phyloP scores from a whole-genome alignment of 352 stramenopile genomes.

The Pythium rhizo-oryzae region DNA sequence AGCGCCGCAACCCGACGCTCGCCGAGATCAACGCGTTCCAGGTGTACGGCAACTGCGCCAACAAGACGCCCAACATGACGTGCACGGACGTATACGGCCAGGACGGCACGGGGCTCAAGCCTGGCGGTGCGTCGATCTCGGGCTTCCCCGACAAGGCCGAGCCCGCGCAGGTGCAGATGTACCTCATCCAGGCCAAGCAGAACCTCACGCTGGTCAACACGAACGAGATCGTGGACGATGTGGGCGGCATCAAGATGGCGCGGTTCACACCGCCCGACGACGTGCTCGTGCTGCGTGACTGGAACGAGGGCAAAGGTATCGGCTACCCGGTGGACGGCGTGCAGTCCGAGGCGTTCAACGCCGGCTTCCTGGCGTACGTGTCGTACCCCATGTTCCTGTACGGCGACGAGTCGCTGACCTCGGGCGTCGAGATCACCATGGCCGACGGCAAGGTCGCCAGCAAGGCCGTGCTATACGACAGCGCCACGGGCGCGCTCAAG shows the following conservation, averaged over 20 bases:
- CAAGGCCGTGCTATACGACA: slow-evolving; percentile 49
- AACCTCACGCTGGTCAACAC: slow-evolving; percentile 51
- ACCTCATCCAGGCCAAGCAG: slow-evolving; percentile 49
- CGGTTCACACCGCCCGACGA: slow-evolving; percentile 50
- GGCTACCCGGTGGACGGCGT: slow-evolving; percentile 66
- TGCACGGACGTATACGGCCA: slow-evolving; percentile 54
- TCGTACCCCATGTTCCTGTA: slow-evolving; percentile 75
- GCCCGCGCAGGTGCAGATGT: slow-evolving; percentile 40
- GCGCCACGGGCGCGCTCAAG: slow-evolving; percentile 43
- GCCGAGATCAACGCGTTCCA: slow-evolving; percentile 56
- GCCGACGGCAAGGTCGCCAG: slow-evolving; percentile 47
- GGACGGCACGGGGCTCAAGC: slow-evolving; percentile 45
- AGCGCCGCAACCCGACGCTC: slow-evolving; percentile 61
- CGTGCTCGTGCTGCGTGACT: slow-evolving; percentile 37
- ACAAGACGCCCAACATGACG: slow-evolving; percentile 51
- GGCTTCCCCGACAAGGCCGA: slow-evolving; percentile 49
- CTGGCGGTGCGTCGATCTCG: slow-evolving; percentile 46
- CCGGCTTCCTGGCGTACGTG: slow-evolving; percentile 70
- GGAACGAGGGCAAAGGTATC: slow-evolving; percentile 42
- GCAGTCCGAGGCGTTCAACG: slow-evolving; percentile 65
- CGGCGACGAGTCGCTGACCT: slow-evolving; percentile 47
- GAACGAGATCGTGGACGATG: slow-evolving; percentile 43
- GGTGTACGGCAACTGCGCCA: slow-evolving; percentile 59
- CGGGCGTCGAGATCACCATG: slow-evolving; percentile 58
- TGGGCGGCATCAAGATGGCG: slow-evolving; percentile 46